These are phyloP conservation scores for Trifolium dubium DNA, from an alignment of 306 rosid genomes.

Conservation along the genomic window DNA sequence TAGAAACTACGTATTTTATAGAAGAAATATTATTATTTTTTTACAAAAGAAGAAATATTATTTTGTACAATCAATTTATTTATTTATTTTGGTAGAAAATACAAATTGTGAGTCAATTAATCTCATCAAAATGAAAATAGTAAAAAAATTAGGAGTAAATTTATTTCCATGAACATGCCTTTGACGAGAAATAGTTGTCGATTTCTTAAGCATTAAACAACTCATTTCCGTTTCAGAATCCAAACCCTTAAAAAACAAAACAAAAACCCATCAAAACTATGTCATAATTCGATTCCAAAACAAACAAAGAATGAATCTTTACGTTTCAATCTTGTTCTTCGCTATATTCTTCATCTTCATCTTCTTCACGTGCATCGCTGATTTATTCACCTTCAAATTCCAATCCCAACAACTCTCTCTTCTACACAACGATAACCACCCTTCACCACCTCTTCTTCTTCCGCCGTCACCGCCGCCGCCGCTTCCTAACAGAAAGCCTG, in stretches of 20 bases:
- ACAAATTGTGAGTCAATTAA: no score
- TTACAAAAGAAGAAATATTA: no score
- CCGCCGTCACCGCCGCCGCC: not conserved
- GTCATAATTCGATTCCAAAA: not conserved
- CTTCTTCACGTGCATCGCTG: not conserved
- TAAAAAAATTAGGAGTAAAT: no score
- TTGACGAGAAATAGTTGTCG: not conserved
- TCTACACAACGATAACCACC: not conserved
- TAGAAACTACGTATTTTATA: no score
- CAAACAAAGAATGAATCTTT: not conserved
- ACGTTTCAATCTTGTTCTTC: not conserved
- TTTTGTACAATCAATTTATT: no score
- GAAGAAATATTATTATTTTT: no score
- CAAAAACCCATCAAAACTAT: not conserved
- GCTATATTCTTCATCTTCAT: not conserved
- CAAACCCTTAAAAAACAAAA: not conserved
- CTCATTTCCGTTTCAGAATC: not conserved
- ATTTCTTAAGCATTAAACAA: not conserved
- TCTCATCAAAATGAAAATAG: no score
- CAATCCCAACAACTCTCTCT: constrained; percentile 11
- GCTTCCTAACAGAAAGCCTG: not conserved
- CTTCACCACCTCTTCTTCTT: not conserved
- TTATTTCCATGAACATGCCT: no score
- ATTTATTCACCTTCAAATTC: not conserved
- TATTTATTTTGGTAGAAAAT: no score